Base-by-base conservation (phyloP, 2,329 filamentous ascomycete genomes). In the Leptosphaerulina australis region DNA sequence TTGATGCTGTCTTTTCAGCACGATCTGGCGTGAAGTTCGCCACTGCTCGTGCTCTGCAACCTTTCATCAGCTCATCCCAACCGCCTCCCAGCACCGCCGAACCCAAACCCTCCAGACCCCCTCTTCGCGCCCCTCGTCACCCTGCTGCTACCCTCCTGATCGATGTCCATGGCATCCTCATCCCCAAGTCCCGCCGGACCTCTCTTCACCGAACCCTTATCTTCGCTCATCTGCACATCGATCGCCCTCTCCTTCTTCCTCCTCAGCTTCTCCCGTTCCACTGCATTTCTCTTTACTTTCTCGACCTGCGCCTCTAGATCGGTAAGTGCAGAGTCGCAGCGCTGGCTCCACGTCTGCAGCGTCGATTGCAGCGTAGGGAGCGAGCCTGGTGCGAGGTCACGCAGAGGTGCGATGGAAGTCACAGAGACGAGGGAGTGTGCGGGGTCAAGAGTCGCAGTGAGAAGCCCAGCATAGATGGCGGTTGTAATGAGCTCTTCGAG, bases 401-500 rank as follows among this genome's bases (percentile, higher is more conserved):
- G 91, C 1, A 97, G 83, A 0, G 94, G 88, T 0, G 92, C 85
- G 24, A 97, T 85, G 53, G 88, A 87, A 40, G 86, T 87, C 44
- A 97, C 85, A 67, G 87, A 83, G 17, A 97, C 88, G 53, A 83
- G 81, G 25, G 87, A 84, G 46, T 87, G 81, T 50, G 84, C 83
- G 3, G 92, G 90, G 68, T 97, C 90, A 47, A 99, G 86, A 30
- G 90, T 92, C 5, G 88, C 93, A 29, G 83, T 82, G 38, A 99
- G 76, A 2, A 99, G 83, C 30, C 88, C 89, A 5, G 88, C 85
- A 77, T 97, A 97, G 68, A 97, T 88, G 62, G 91, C 88, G 28
- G 86, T 85, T 61, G 93, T 94, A 60, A 97, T 85, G 53, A 97
- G 83, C 59, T 88, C 84, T 78, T 99, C 94, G 45, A 99, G 84